Conservation (phyloP, 192 early-diverging fungal species). For the Coemansia furcata region DNA sequence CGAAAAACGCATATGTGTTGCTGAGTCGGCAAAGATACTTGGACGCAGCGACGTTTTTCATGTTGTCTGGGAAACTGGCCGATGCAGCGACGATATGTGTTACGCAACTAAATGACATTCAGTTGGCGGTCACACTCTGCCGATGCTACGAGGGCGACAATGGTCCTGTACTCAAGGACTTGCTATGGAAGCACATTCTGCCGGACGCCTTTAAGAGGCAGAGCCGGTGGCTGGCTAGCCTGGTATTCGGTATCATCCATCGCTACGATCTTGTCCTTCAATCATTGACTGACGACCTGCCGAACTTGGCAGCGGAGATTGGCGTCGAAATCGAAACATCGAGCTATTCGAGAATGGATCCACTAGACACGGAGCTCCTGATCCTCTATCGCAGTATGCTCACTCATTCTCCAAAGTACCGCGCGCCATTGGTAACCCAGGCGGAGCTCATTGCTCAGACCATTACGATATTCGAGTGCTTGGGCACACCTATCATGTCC, state of each 20-base stretch:
- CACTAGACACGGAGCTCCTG: slow-evolving; percentile 45
- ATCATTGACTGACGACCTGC: slow-evolving; percentile 38
- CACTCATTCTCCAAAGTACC: slow-evolving; percentile 38
- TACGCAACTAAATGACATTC: slow-evolving; percentile 86
- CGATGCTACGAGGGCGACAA: slow-evolving; percentile 85
- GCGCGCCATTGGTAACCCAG: slow-evolving; percentile 39
- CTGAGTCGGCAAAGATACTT: slow-evolving; percentile 91
- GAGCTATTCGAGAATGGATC: slow-evolving; percentile 34
- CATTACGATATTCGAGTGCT: slow-evolving; percentile 52
- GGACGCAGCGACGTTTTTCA: slow-evolving; percentile 93
- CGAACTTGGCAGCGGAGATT: slow-evolving; percentile 28
- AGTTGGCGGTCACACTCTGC: slow-evolving; percentile 89
- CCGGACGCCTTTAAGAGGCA: slow-evolving; percentile 35
- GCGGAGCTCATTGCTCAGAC: slow-evolving; percentile 52
- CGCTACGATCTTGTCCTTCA: slow-evolving; percentile 44
- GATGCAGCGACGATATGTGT: slow-evolving; percentile 94
- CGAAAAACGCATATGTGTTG: slow-evolving; percentile 98
- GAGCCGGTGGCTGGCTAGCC: slow-evolving; percentile 49
- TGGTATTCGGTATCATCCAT: slow-evolving; percentile 40
- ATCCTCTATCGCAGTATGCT: slow-evolving; percentile 51
- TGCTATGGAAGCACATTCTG: slow-evolving; percentile 41
- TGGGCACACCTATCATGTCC: slow-evolving; percentile 49
- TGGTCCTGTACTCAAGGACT: slow-evolving; percentile 40
- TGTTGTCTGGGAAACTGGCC: slow-evolving; percentile 80
- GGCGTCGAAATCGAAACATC: slow-evolving; percentile 26